A percentile compares a stretch with the other conserved stretches of the same genome.
phyloP scores from a whole-genome alignment of 148 eudicot species.

The Nepenthes gracilis region DNA sequence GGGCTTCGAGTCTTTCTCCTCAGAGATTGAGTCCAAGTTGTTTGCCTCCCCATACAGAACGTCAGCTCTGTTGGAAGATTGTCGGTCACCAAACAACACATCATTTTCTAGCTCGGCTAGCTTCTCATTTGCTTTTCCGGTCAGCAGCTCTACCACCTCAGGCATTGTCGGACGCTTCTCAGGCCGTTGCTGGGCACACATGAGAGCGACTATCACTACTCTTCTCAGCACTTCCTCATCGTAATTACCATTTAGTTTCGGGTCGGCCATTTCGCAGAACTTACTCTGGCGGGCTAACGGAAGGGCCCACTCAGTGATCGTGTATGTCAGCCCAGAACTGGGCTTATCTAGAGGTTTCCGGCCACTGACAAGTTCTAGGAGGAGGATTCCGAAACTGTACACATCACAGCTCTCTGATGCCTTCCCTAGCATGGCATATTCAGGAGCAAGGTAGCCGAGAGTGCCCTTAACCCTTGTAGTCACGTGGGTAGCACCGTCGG shows the following conservation, averaged over 20 bases:
- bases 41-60: constrained; percentile 13
- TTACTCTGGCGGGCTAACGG: constrained; percentile 54
- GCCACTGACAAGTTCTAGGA: constrained; percentile 79
- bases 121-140: constrained; percentile 59
- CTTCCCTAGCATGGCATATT: constrained; percentile 68
- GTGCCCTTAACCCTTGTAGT: constrained; percentile 65
- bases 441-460: constrained; percentile 79
- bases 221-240: constrained; percentile 62
- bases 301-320: constrained; percentile 71
- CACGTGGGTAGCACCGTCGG: constrained; percentile 67
- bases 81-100: constrained; percentile 19
- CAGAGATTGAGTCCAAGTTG: constrained; percentile 24
- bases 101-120: constrained; percentile 40
- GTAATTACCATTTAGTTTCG: constrained; percentile 49
- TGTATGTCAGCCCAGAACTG: constrained; percentile 19
- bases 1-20: constrained; percentile 19
- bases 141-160: constrained; percentile 62
- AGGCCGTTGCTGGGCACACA: constrained; percentile 50
- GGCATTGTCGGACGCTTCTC: constrained; percentile 84
- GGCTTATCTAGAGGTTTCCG: constrained; percentile 64
- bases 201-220: constrained; percentile 39
- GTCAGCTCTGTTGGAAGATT: constrained; percentile 8
- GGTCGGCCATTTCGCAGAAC: constrained; percentile 61
- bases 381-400: constrained; percentile 81
- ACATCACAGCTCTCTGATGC: constrained; percentile 81